Conservation (phyloP, 2,329 filamentous ascomycete species). For the Dactylellina haptotyla region DNA sequence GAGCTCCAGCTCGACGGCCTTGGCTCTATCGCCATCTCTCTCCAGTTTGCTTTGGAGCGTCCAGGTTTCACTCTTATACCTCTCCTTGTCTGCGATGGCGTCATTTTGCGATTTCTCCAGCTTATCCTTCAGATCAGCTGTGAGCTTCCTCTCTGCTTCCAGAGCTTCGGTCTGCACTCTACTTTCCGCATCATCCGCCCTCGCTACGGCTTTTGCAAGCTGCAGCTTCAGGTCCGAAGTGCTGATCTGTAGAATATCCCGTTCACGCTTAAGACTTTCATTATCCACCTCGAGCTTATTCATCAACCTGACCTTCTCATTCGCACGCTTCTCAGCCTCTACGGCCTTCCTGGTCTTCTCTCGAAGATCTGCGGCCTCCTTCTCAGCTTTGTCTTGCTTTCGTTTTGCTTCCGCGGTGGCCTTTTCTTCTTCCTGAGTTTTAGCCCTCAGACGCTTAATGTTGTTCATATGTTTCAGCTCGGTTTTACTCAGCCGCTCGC, state of each 20-base stretch:
- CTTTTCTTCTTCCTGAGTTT: conserved; percentile 74
- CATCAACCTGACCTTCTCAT: conserved; percentile 53
- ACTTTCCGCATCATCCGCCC: conserved; percentile 73
- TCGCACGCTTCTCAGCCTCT: conserved; percentile 63
- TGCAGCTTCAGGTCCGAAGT: conserved; percentile 68
- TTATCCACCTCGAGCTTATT: conserved; percentile 44
- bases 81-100: conserved; percentile 60
- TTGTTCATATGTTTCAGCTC: conserved; percentile 85
- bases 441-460: conserved; percentile 81
- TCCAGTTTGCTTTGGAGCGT: conserved; percentile 83
- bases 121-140: conserved; percentile 68
- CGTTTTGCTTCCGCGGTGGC: conserved; percentile 70
- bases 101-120: conserved; percentile 56
- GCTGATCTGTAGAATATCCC: conserved; percentile 64
- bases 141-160: conserved; percentile 71
- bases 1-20: conserved; percentile 75
- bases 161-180: conserved; percentile 75
- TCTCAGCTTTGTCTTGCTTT: conserved; percentile 69
- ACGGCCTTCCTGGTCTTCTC: conserved; percentile 66
- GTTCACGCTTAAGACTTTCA: conserved; percentile 50
- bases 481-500: conserved; percentile 83
- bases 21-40: conserved; percentile 75
- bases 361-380: conserved; percentile 65
- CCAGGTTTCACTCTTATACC: conserved; percentile 68
- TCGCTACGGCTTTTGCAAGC: conserved; percentile 69